These are phyloP conservation scores for barrel medic (Medicago truncatula) DNA, from an alignment of 306 rosid genomes.

Conservation along the genomic window DNA sequence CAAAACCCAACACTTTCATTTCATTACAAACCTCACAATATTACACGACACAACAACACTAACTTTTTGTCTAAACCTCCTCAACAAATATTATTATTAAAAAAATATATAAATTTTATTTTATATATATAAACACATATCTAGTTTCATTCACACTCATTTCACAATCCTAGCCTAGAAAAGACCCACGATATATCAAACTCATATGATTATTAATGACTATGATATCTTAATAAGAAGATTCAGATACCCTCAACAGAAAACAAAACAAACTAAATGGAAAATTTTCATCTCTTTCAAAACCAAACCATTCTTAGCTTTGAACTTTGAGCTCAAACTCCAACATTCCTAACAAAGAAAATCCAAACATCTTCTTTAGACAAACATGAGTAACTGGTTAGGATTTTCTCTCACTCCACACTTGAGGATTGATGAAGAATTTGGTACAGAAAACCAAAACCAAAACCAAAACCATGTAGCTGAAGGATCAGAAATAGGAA, in stretches of 20 bases:
- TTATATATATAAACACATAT: not conserved
- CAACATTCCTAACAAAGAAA: conserved; percentile 49
- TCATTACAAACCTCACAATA: conserved; percentile 65
- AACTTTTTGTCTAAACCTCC: conserved; percentile 45
- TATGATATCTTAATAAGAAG: conserved; percentile 1
- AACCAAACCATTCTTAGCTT: conserved; percentile 50
- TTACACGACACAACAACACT: conserved; percentile 50
- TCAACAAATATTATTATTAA: conserved; percentile 23
- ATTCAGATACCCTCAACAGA: conserved; percentile 14
- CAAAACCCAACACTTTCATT: conserved; percentile 70
- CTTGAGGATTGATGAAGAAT: conserved; percentile 78
- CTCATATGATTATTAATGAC: conserved; percentile 50
- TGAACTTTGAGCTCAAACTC: conserved; percentile 67
- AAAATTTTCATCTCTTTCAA: conserved; percentile 36
- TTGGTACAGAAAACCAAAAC: conserved; percentile 60
- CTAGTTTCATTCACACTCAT: not conserved
- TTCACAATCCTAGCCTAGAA: conserved; percentile 28
- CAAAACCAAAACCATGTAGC: conserved; percentile 55
- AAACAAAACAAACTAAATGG: not conserved
- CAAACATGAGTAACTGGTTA: conserved; percentile 86
- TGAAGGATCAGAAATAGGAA: conserved; percentile 31
- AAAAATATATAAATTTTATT: not conserved
- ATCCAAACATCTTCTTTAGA: conserved; percentile 15
- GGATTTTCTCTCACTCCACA: conserved; percentile 95
- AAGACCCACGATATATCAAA: conserved; percentile 52